Evolutionary conservation across 2,329 filamentous ascomycete species (phyloP).

Genomic region (Tolypocladium album): DNA sequence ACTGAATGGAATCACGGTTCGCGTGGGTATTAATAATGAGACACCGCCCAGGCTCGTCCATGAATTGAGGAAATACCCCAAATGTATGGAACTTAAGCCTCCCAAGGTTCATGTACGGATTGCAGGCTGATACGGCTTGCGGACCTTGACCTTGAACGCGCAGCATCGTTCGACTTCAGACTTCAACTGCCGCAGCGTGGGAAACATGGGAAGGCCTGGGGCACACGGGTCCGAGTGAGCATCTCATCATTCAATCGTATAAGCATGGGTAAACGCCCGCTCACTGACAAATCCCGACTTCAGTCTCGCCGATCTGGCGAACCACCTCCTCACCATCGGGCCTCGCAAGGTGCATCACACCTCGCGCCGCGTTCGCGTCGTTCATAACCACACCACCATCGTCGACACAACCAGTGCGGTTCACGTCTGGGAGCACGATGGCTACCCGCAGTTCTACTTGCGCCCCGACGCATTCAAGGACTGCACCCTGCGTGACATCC

Average conservation of each 20-base stretch:
- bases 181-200: not conserved
- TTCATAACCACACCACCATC: constrained; percentile 20
- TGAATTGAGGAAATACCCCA: not conserved
- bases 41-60: not conserved
- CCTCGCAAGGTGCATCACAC: constrained; percentile 12
- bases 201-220: constrained; percentile 5
- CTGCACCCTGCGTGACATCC: constrained; percentile 15
- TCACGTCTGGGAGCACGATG: constrained; percentile 34
- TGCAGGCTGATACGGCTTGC: not conserved
- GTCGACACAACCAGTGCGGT: constrained; percentile 25
- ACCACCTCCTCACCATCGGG: constrained; percentile 14
- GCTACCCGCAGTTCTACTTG: constrained; percentile 36
- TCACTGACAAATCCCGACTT: not conserved
- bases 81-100: not conserved
- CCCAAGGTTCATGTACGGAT: not conserved
- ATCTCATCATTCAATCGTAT: not conserved
- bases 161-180: not conserved
- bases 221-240: constrained; percentile 6
- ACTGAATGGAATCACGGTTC: not conserved
- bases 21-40: not conserved
- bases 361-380: constrained; percentile 21
- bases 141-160: not conserved
- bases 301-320: constrained; percentile 17
- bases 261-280: not conserved
- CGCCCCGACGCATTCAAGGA: constrained; percentile 17